Evolutionary conservation across 2,329 filamentous ascomycete species (phyloP), one percentile per base, ranked within the genome.

Genomic region (Paecilomyces niveus): DNA sequence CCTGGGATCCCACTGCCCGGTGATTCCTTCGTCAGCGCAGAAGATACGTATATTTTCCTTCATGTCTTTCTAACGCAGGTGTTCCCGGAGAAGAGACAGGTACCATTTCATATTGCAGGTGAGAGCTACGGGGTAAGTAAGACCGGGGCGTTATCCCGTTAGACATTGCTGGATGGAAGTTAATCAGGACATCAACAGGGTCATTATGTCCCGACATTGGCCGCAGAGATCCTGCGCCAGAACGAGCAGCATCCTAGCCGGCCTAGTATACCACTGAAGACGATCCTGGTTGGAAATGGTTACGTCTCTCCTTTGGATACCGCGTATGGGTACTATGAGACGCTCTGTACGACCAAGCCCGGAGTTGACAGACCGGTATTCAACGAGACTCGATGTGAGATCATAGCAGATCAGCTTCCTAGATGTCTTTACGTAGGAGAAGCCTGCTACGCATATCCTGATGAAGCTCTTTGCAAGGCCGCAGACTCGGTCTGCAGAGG

Each of bases 31-130:
- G 73, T 75, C 0, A 76, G 75, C 11, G 78, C 78, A 1, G 69
- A 73, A 52, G 80, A 82, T 64, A 78, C 81, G 71, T 76, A 81
- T 62, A 65, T 74, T 35, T 82, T 81, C 60, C 67, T 82, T 55
- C 78, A 80, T 61, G 67, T 81, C 3, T 81, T 81, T 60, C 71
- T 78, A 21, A 71, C 68, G 13, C 71, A 78, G 15, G 72, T 79
- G 0, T 81, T 81, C 56, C 79, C 79, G 0, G 65, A 76, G 57
- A 81, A 81, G 58, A 59, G 69, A 29, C 26, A 6, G 7, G 26
- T 29, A 7, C 26, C 26, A 7, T 29, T 29, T 7, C 26, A 29
- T 29, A 29, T 29, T 29, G 26, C 26, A 29, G 26, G 26, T 29
- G 26, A 29, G 26, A 29, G 26, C 26, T 29, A 29, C 26, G 26